Evolutionary conservation across 306 rosid species (phyloP).

Genomic region (Dalbergia oliveri): DNA sequence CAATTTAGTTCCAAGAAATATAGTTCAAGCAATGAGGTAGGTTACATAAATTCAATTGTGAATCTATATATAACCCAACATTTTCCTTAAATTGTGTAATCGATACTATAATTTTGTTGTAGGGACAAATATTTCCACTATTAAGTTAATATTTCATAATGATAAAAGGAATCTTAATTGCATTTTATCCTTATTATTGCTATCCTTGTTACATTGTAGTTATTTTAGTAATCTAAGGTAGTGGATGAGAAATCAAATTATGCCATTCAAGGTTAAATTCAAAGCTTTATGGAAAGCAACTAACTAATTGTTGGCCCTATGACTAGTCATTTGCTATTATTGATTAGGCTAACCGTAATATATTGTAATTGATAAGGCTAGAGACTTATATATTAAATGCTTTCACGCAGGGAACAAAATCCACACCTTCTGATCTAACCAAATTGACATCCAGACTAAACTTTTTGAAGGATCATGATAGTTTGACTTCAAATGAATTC

Average conservation of each 20-base stretch:
- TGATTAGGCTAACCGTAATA: constrained; percentile 4
- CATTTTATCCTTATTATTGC: neutral
- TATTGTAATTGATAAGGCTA: neutral
- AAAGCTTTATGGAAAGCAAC: neutral
- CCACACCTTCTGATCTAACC: constrained; percentile 59
- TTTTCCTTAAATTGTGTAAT: constrained; percentile 10
- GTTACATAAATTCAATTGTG: constrained; percentile 41
- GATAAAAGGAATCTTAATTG: neutral
- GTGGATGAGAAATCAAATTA: constrained; percentile 16
- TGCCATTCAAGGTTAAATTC: neutral
- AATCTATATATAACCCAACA: constrained; percentile 7
- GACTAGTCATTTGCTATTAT: neutral
- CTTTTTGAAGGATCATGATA: constrained; percentile 70
- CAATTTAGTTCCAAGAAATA: constrained; percentile 56
- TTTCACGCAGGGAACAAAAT: constrained; percentile 57
- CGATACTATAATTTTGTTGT: constrained; percentile 3
- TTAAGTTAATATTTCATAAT: constrained; percentile 6
- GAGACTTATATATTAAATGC: neutral
- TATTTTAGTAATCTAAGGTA: constrained; percentile 18
- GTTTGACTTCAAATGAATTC: too few relatives aligned
- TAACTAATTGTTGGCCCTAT: neutral
- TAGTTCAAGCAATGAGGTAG: constrained; percentile 70
- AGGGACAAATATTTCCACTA: neutral
- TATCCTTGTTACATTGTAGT: neutral
- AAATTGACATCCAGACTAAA: constrained; percentile 70